phyloP scores from a whole-genome alignment of 345 rosid species.

The Citrus glauca region DNA sequence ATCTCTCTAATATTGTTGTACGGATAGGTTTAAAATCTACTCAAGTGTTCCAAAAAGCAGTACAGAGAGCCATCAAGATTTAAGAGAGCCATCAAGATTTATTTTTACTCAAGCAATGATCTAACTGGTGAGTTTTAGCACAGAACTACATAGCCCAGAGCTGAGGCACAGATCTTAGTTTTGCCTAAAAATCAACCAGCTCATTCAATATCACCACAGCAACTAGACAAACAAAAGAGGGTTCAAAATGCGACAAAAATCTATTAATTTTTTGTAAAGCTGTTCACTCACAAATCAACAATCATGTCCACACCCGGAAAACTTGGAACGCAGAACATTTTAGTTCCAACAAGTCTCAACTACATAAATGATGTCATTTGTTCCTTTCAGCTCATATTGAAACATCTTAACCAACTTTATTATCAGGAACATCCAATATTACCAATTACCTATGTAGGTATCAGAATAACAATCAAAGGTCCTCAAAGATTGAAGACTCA shows the following conservation, averaged over 20 bases:
- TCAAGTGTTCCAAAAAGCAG: too few relatives aligned
- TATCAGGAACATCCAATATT: constrained; percentile 22
- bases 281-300: constrained; percentile 13
- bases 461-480: constrained; percentile 26
- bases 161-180: background rate
- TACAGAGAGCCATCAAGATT: too few relatives aligned
- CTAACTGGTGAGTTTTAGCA: too few relatives aligned
- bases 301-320: constrained; percentile 12
- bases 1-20: too few relatives aligned
- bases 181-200: background rate
- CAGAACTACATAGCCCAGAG: background rate
- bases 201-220: background rate
- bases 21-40: too few relatives aligned
- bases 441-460: constrained; percentile 29
- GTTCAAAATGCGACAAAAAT: background rate
- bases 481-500: constrained; percentile 17
- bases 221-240: background rate
- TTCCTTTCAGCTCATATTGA: constrained; percentile 15
- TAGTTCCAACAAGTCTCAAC: constrained; percentile 16
- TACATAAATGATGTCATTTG: constrained; percentile 16
- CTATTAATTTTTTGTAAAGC: background rate
- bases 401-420: constrained; percentile 29
- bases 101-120: too few relatives aligned
- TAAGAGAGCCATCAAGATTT: too few relatives aligned
- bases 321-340: constrained; percentile 10